Percentiles rank a stretch among this genome's conserved stretches.
These are phyloP conservation scores for Lachancea cidri DNA, from an alignment of 805 yeast genomes.

Conservation along the genomic window DNA sequence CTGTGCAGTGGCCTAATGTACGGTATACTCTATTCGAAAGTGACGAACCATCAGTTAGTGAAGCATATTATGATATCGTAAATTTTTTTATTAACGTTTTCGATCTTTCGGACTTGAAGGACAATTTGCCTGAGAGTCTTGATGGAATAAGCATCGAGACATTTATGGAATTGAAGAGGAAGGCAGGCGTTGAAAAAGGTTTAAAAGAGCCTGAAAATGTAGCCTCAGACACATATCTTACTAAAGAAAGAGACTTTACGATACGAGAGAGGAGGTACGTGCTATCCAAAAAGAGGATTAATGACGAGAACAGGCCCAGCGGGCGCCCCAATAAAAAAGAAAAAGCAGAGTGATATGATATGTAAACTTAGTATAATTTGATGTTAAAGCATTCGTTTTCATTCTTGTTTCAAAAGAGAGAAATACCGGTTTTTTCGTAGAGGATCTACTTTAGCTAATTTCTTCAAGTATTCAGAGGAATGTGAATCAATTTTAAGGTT, in stretches of 20 bases:
- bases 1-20: conserved; percentile 17
- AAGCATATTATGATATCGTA: conserved; percentile 52
- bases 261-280: conserved; percentile 51
- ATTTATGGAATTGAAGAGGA: conserved; percentile 42
- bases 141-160: conserved; percentile 26
- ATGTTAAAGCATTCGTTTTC: conserved; percentile 1
- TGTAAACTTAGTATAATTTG: conserved; percentile 1
- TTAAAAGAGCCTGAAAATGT: conserved; percentile 29
- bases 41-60: conserved; percentile 33
- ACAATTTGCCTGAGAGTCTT: conserved; percentile 30
- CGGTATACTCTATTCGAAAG: conserved; percentile 26
- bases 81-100: conserved; percentile 57
- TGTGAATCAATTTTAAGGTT: conserved; percentile 33
- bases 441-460: conserved; percentile 55
- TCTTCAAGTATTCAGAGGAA: conserved; percentile 30
- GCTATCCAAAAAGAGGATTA: conserved; percentile 21
- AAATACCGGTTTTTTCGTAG: conserved; percentile 56
- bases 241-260: conserved; percentile 31
- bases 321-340: conserved; percentile 4
- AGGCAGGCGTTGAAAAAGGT: conserved; percentile 36
- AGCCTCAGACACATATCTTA: conserved; percentile 43
- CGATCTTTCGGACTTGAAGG: conserved; percentile 45
- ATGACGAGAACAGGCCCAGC: conserved; percentile 4
- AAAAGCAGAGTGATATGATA: not conserved
- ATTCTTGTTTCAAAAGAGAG: conserved; percentile 30